Evolutionary conservation across 768 basidiomycete genomes (phyloP), one percentile per base, ranked within the genome.

Genomic region (Strobilomyces dryophilus): DNA sequence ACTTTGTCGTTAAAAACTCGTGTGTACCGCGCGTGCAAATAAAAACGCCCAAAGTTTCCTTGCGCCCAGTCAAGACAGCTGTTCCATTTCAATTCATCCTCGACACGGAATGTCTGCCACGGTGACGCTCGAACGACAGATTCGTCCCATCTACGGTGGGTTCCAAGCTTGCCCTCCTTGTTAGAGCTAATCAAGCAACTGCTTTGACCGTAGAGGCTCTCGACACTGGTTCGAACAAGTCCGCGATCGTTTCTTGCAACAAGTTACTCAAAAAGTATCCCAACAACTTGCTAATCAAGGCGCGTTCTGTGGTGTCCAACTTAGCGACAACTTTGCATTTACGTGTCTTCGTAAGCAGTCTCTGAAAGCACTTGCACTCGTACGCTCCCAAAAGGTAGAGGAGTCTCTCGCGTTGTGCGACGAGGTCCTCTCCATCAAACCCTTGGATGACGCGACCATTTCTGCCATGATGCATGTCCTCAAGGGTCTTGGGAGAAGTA

Each of bases 201-300:
- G 35, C 52, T 26, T 35, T 47, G 18, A 4, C 53, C 46, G 4
- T 66, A 93, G 91, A 93, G 78, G 85, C 91, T 43, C 76, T 93
- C 57, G 91, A 93, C 73, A 88, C 82, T 42, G 85, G 87, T 44
- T 89, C 89, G 14, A 89, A 88, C 74, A 93, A 93, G 74, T 84
- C 87, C 36, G 91, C 92, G 18, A 79, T 93, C 50, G 83, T 90
- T 37, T 77, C 84, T 8, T 92, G 90, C 73, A 92, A 91, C 69
- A 93, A 93, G 71, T 68, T 93, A 27, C 79, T 93, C 59, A 93
- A 92, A 71, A 93, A 92, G 73, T 80, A 90, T 61, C 86, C 88
- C 26, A 83, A 79, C 66, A 87, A 82, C 67, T 74, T 80, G 40
- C 74, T 91, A 31, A 70, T 89, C 64, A 90, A 89, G 78, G 91